Evolutionary conservation across 2,329 filamentous ascomycete genomes (phyloP).

Genomic region (Elsinoe fawcettii): DNA sequence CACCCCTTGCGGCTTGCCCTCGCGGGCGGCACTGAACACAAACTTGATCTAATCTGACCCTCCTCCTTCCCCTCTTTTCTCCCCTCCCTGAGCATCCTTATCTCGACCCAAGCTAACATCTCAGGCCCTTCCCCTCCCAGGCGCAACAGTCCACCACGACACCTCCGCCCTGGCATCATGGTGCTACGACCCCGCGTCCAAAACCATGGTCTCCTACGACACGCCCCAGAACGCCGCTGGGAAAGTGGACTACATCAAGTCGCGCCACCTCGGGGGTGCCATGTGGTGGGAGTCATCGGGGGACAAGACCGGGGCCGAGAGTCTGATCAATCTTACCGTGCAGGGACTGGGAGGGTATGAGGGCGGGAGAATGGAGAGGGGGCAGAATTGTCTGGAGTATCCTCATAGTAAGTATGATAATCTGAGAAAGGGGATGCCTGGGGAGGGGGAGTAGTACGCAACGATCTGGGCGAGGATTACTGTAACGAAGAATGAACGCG

Average conservation of each 20-base stretch:
- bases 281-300: constrained; percentile 96
- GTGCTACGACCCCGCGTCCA: constrained; percentile 58
- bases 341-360: constrained; percentile 34
- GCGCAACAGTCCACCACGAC: constrained; percentile 57
- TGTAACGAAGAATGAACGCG: neutral
- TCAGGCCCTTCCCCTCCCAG: constrained; percentile 58
- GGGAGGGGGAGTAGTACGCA: constrained; percentile 21
- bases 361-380: constrained; percentile 39
- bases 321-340: constrained; percentile 50
- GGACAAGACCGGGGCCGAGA: constrained; percentile 57
- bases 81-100: neutral
- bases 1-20: neutral
- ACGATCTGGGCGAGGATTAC: neutral
- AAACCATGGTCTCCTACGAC: constrained; percentile 69
- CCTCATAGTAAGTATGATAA: constrained; percentile 49
- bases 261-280: constrained; percentile 65
- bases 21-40: constrained; percentile 19
- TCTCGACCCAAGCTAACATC: neutral
- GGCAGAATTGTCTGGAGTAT: constrained; percentile 43
- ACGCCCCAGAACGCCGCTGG: constrained; percentile 56
- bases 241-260: constrained; percentile 66
- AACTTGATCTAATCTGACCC: constrained; percentile 36
- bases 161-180: constrained; percentile 60
- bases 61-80: neutral
- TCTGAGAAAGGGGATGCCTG: constrained; percentile 36